These are phyloP conservation scores for Lagenidium sp. DNA, from an alignment of 352 stramenopile species.

Conservation along the genomic window DNA sequence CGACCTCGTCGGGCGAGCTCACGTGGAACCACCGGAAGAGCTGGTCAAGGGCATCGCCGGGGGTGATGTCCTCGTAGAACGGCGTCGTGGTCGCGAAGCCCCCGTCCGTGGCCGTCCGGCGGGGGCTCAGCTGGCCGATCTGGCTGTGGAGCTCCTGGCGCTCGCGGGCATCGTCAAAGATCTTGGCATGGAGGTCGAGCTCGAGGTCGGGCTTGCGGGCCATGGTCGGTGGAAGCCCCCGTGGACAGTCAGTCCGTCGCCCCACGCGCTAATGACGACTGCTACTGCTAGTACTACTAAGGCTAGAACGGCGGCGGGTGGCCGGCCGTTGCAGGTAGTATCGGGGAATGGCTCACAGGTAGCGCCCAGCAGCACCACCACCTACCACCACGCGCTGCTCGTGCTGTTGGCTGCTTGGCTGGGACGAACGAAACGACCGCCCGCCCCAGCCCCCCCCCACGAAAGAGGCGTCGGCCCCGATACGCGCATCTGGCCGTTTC, in stretches of 20 bases:
- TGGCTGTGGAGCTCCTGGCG: constrained; percentile 18
- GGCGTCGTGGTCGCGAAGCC: constrained; percentile 26
- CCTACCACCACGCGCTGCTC: no score
- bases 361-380: no score
- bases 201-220: constrained; percentile 18
- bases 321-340: no score
- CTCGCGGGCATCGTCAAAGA: constrained; percentile 20
- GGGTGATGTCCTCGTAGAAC: constrained; percentile 47
- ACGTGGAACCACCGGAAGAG: constrained; percentile 32
- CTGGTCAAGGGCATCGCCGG: constrained; percentile 24
- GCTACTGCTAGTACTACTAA: no score
- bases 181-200: constrained; percentile 18
- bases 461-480: no score
- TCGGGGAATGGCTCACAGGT: no score
- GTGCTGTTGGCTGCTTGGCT: no score
- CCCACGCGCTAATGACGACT: no score
- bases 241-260: background rate
- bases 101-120: constrained; percentile 11
- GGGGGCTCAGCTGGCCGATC: constrained; percentile 32
- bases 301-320: no score
- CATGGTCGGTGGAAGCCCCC: background rate
- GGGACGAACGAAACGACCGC: no score
- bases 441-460: no score
- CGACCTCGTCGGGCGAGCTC: background rate
- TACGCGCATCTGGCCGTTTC: no score